Evolutionary conservation across 176 grass and related monocot species (phyloP), one percentile per base, ranked within the genome.

Genomic region (Oropetium thomaeum): DNA sequence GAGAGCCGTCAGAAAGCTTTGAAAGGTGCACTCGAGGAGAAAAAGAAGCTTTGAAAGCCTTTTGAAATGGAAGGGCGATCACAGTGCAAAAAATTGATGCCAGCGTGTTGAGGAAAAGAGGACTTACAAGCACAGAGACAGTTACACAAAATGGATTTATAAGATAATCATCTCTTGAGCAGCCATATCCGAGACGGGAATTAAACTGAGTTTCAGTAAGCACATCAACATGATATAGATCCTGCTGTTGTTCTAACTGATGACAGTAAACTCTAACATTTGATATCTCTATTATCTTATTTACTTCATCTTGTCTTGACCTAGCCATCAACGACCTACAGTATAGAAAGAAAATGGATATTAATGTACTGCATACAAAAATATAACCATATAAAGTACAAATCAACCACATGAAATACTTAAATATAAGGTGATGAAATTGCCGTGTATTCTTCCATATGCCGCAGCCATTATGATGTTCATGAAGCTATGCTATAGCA

Each of bases 231-330:
- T 57, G 51, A 83, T 84, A 79, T 54, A 81, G 58, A 39, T 69
- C 74, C 15, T 81, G 86, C 51, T 72, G 73, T 81, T 87, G 81
- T 69, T 87, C 84, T 41, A 93, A 74, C 62, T 76, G 81, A 67
- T 84, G 85, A 78, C 88, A 89, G 40, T 93, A 98, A 85, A 94
- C 81, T 68, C 79, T 78, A 87, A 93, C 86, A 87, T 75, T 71
- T 40, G 84, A 92, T 87, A 98, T 89, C 86, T 92, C 91, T 81
- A 98, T 84, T 60, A 85, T 89, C 82, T 94, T 98, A 70, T 88
- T 93, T 58, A 93, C 90, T 85, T 91, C 85, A 57, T 89, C 81
- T 77, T 83, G 84, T 81, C 83, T 91, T 84, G 88, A 90, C 81
- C 62, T 93, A 67, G 74, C 84, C 69, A 85, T 91, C 48, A 83